Base-by-base conservation (phyloP, 2,329 filamentous ascomycete genomes). In the Colletotrichum musicola region DNA sequence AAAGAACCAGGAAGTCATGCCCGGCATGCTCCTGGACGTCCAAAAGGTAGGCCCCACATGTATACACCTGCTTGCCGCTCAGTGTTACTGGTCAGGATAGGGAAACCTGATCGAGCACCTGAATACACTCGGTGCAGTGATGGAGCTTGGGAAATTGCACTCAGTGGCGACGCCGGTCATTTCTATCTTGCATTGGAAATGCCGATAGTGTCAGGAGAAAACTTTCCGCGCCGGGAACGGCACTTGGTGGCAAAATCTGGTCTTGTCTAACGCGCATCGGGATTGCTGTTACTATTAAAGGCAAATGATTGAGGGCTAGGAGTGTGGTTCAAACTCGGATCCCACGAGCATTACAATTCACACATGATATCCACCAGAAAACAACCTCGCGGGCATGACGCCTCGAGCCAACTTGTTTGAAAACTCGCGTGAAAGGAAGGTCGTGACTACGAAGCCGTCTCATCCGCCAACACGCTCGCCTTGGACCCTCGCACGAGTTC, bases 1-100 rank as follows among this genome's bases (percentile, higher is more conserved):
- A 0, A 75, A 83, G 20, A 81, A 83, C 53, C 81, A 81, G 50
- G 83, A 81, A 46, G 80, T 86, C 69, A 79, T 80, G 69, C 87
- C 86, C 0, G 87, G 85, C 71, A 89, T 89, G 86, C 77, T 82
- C 16, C 82, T 84, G 68, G 87, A 89, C 75, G 75, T 82, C 7
- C 77, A 80, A 42, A 88, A 88, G 72, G 62, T 38, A 25, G 10
- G n/a, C 22, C 30, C n/a, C 12, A 3, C 4, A 12, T 10, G 2
- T 10, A 16, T 10, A 7, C 7, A 35, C 30, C 30, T 35, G 30
- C 30, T 35, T 35, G 30, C 30, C 30, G 10, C 30, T 9, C 7
- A 10, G 30, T 5, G 30, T 35, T 35, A 13, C 16, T 20, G n/a
- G 18, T 18, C 5, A 6, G n/a, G 13, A 6, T 13, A 64, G 60